Evolutionary conservation across 805 yeast genomes (phyloP), one percentile per base, ranked within the genome.

Genomic region (Starmerella bombi): DNA sequence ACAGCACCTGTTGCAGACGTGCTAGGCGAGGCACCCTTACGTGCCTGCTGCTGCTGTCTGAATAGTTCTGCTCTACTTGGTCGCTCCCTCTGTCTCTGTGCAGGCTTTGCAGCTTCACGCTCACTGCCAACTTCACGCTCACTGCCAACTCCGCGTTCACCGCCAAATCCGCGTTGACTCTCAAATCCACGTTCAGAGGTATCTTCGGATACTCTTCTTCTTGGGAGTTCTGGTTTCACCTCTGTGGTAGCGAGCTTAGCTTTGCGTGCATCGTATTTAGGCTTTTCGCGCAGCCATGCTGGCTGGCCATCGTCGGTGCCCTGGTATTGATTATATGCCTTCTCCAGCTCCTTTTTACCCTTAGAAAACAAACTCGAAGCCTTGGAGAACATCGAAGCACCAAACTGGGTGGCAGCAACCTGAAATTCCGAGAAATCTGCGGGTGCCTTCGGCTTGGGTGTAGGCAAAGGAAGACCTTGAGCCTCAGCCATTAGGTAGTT

Each of bases 201-300:
- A 23, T 23, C 27, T 23, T 7, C 27, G 12, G 7, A 7, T 23
- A 23, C 27, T 23, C 27, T 23, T n/a, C n/a, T n/a, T n/a, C n/a
- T n/a, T n/a, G n/a, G n/a, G n/a, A n/a, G n/a, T n/a, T n/a, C n/a
- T n/a, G n/a, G n/a, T n/a, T n/a, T 14, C 29, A 3, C 34, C 15
- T 21, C n/a, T n/a, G n/a, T n/a, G n/a, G n/a, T n/a, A 5, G 18
- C 18, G 18, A 32, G 12, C 32, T 15, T 22, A 14, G 38, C 32
- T 32, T 12, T 10, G 15, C 44, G 33, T n/a, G 46, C 40, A 14
- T 45, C 49, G 34, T 45, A 37, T 25, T 45, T 45, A 21, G 45
- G 36, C 50, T 72, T 77, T 44, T 72, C 69, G 42, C 63, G 67
- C 85, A 82, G 77, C 93, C 93, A 82, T 1, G 77, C 73, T 0